phyloP scores from a whole-genome alignment of 148 eudicot genomes.

The Heliamphora exappendiculata region DNA sequence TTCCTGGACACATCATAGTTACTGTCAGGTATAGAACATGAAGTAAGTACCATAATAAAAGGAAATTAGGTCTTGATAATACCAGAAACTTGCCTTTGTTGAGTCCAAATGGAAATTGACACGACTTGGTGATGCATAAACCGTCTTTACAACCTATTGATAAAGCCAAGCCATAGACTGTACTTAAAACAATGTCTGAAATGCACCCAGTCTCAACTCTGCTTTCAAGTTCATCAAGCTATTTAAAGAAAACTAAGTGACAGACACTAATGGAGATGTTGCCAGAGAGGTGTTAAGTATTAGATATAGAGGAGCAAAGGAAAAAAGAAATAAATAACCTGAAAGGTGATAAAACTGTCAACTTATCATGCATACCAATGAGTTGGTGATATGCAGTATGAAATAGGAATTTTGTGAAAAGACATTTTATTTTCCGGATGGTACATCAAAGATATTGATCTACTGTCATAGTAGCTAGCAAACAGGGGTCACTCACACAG shows the following conservation, averaged over 20 bases:
- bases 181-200: neutral
- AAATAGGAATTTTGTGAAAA: no score
- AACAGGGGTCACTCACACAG: no score
- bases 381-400: no score
- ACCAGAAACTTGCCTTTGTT: slow-evolving; percentile 61
- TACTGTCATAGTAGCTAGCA: no score
- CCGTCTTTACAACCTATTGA: slow-evolving; percentile 87
- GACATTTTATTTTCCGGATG: no score
- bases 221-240: slow-evolving; percentile 9
- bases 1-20: slow-evolving; percentile 49
- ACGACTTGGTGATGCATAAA: slow-evolving; percentile 98
- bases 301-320: no score
- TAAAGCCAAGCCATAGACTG: slow-evolving; percentile 1
- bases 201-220: slow-evolving; percentile 8
- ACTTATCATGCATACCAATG: no score
- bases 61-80: slow-evolving; percentile 2
- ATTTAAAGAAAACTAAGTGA: slow-evolving; percentile 2
- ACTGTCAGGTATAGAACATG: slow-evolving; percentile 2
- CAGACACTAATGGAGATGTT: no score
- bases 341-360: no score
- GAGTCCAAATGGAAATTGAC: slow-evolving; percentile 95
- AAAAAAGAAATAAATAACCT: no score
- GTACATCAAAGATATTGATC: no score
- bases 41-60: neutral
- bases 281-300: no score